These are phyloP conservation scores for Magnolia officinalis DNA, from an alignment of 164 flowering plant genomes.

Conservation along the genomic window DNA sequence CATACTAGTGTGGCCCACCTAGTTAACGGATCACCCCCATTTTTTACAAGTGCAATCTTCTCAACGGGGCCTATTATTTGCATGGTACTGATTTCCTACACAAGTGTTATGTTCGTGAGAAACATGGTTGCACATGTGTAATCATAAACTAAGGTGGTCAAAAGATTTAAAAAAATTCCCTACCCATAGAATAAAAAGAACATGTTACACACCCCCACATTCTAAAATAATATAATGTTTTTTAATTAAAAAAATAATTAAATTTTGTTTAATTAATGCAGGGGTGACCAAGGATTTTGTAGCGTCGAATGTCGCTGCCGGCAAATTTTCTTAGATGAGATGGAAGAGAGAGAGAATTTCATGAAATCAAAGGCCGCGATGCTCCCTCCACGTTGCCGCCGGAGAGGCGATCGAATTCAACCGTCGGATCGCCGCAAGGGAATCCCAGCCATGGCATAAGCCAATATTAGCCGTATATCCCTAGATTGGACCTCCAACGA, in stretches of 20 bases:
- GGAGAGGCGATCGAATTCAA: slow-evolving; percentile 1
- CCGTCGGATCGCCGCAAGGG: neutral
- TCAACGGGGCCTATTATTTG: too few species aligned
- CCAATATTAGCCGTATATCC: neutral
- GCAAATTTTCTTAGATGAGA: slow-evolving; percentile 62
- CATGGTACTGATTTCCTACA: too few species aligned
- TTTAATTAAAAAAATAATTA: neutral
- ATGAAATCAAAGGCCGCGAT: neutral
- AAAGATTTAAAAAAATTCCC: too few species aligned
- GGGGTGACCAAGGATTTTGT: slow-evolving; percentile 69
- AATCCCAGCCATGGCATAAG: neutral
- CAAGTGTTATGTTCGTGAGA: too few species aligned
- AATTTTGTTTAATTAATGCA: slow-evolving; percentile 8
- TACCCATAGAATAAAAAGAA: too few species aligned
- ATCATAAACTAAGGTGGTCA: too few species aligned
- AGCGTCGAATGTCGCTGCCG: slow-evolving; percentile 70
- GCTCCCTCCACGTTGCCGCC: neutral
- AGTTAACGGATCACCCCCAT: too few species aligned
- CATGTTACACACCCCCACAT: neutral
- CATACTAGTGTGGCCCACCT: too few species aligned
- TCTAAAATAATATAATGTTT: neutral
- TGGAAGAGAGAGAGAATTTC: neutral
- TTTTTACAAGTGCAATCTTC: too few species aligned
- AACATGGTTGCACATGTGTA: too few species aligned
- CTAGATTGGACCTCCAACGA: too few species aligned